These are phyloP conservation scores for Dryadomyces quercivorus DNA, from an alignment of 2,329 filamentous ascomycete species.

Conservation along the genomic window DNA sequence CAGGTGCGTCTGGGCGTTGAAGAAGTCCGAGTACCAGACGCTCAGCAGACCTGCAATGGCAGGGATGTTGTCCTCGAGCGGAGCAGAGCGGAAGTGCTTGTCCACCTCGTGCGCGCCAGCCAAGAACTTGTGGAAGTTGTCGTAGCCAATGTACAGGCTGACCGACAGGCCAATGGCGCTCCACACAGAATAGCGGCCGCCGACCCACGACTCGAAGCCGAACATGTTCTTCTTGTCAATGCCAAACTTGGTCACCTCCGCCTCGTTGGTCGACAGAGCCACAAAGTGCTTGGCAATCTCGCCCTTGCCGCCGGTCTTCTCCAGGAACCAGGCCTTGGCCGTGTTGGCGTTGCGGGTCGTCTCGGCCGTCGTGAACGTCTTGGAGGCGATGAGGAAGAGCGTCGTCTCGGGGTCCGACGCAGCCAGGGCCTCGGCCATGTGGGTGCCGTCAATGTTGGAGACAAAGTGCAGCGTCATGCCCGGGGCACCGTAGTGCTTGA, in stretches of 20 bases:
- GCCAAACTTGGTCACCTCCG: constrained; percentile 94
- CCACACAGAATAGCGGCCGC: constrained; percentile 97
- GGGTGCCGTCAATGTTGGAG: constrained; percentile 98
- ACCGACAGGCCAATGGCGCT: constrained; percentile 95
- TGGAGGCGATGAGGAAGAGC: constrained; percentile 96
- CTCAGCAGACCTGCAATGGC: constrained; percentile 83
- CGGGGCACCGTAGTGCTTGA: constrained; percentile 84
- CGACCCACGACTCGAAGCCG: constrained; percentile 96
- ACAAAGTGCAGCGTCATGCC: constrained; percentile 92
- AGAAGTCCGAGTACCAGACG: constrained; percentile 99
- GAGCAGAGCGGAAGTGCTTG: constrained; percentile 88
- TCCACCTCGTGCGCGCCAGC: constrained; percentile 95
- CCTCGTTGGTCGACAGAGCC: constrained; percentile 89
- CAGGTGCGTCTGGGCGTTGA: constrained; percentile 93
- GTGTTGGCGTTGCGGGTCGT: constrained; percentile 95
- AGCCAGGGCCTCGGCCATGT: constrained; percentile 86
- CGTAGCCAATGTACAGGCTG: constrained; percentile 86
- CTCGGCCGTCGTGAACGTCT: constrained; percentile 98
- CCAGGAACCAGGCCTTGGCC: constrained; percentile 92
- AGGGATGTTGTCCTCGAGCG: constrained; percentile 90
- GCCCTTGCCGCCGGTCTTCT: constrained; percentile 61
- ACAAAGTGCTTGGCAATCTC: constrained; percentile 99
- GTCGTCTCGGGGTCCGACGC: constrained; percentile 91
- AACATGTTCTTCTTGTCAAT: constrained; percentile 99
- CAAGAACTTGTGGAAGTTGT: constrained; percentile 96